These are phyloP conservation scores for Penicillium freii DNA, from an alignment of 2,329 filamentous ascomycete genomes.

Conservation along the genomic window DNA sequence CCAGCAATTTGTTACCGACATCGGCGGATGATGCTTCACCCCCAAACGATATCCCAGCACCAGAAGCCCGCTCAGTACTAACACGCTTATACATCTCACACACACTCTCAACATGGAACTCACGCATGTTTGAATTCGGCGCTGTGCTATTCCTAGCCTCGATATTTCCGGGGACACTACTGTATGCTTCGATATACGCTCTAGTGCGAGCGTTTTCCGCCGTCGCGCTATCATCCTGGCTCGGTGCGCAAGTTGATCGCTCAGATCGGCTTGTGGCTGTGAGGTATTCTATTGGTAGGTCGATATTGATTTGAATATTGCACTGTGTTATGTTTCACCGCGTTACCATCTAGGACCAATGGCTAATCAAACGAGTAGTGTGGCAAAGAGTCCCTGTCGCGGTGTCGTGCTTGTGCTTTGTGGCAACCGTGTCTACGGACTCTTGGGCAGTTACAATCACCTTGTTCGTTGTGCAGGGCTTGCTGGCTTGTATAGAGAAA, in stretches of 20 bases:
- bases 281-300: constrained; percentile 49
- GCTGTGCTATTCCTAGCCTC: constrained; percentile 59
- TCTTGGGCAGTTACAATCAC: constrained; percentile 12
- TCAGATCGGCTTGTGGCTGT: constrained; percentile 53
- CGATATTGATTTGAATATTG: no score
- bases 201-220: constrained; percentile 59
- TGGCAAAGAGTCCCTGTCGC: constrained; percentile 45
- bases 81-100: constrained; percentile 50
- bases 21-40: background rate
- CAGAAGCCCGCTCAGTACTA: constrained; percentile 12
- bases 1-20: background rate
- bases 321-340: background rate
- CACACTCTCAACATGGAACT: constrained; percentile 56
- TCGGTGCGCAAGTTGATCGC: constrained; percentile 61
- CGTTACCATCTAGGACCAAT: background rate
- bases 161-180: constrained; percentile 58
- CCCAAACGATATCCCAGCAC: background rate
- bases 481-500: constrained; percentile 68
- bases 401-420: constrained; percentile 50
- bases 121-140: constrained; percentile 63
- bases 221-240: constrained; percentile 56
- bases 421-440: constrained; percentile 27
- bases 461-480: constrained; percentile 40
- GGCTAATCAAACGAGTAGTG: constrained; percentile 21
- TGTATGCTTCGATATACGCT: constrained; percentile 69